A percentile compares a stretch with the other conserved stretches of the same genome.
Evolutionary conservation across 805 yeast species (phyloP).

Genomic region (Kazachstania kunashirensis): DNA sequence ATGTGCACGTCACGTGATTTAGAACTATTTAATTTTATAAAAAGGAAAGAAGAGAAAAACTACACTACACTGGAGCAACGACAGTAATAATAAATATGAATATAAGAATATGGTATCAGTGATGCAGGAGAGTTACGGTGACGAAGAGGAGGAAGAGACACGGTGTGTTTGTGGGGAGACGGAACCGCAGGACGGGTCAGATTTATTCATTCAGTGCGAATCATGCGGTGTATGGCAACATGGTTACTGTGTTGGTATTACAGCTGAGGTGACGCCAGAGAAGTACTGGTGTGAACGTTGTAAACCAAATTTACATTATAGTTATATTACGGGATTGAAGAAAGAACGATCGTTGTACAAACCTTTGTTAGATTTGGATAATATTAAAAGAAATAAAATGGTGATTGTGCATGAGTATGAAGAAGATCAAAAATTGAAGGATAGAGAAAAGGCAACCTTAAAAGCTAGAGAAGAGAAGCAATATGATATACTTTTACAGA

Average conservation of each 20-base stretch:
- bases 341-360: conserved; percentile 23
- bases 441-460: conserved; percentile 32
- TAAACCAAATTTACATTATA: conserved; percentile 67
- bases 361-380: conserved; percentile 39
- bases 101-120: too few relatives aligned
- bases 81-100: too few relatives aligned
- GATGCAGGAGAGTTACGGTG: too few relatives aligned
- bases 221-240: conserved; percentile 95
- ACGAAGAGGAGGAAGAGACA: conserved; percentile 37
- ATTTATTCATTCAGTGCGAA: conserved; percentile 78
- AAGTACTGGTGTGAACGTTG: conserved; percentile 93
- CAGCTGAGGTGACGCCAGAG: conserved; percentile 68
- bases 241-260: conserved; percentile 87
- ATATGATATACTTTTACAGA: conserved; percentile 34
- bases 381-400: too few relatives aligned
- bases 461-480: conserved; percentile 37
- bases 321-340: conserved; percentile 22
- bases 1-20: too few relatives aligned
- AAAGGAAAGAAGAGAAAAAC: too few relatives aligned
- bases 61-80: too few relatives aligned
- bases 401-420: conserved; percentile 10
- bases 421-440: conserved; percentile 21
- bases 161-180: conserved; percentile 37
- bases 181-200: conserved; percentile 42
- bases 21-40: too few relatives aligned